Evolutionary conservation across 169 alveolate genomes (phyloP).

Genomic region (Theileria orientalis): DNA sequence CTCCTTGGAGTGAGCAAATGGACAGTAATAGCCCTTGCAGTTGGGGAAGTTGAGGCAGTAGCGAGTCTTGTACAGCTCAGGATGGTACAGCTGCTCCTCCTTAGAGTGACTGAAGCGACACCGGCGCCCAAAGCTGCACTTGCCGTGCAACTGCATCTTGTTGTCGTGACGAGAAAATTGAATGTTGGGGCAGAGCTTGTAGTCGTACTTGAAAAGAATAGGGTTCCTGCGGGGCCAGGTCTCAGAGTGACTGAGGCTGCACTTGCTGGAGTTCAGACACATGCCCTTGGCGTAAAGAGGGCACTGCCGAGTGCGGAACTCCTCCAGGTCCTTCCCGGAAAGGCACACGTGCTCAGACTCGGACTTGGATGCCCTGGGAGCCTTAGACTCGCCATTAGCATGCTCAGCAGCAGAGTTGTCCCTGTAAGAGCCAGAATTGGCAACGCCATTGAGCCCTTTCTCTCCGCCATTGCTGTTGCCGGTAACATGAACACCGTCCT

Average conservation of each 20-base stretch:
- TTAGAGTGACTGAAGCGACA: constrained; percentile 89
- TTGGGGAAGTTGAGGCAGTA: constrained; percentile 77
- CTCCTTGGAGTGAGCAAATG: constrained; percentile 81
- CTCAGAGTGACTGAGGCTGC: constrained; percentile 62
- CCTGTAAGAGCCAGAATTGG: no score
- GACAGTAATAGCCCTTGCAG: constrained; percentile 86
- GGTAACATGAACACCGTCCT: no score
- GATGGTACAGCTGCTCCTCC: constrained; percentile 89
- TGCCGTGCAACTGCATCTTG: constrained; percentile 67
- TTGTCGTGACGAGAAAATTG: constrained; percentile 53
- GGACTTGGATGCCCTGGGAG: not conserved
- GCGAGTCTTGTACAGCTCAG: constrained; percentile 85
- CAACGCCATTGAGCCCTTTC: no score
- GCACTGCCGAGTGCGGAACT: constrained; percentile 63
- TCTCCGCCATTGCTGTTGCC: no score
- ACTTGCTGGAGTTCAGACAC: constrained; percentile 45
- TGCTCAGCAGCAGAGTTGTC: not conserved
- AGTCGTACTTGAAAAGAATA: constrained; percentile 40
- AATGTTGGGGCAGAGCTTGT: constrained; percentile 68
- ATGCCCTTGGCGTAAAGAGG: constrained; percentile 37
- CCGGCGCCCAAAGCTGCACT: constrained; percentile 81
- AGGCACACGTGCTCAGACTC: constrained; percentile 51
- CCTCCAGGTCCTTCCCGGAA: constrained; percentile 42
- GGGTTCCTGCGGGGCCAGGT: constrained; percentile 70
- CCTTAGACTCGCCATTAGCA: not conserved